These are phyloP conservation scores for Polyporus arcularius DNA, from an alignment of 768 basidiomycete species.

Conservation along the genomic window DNA sequence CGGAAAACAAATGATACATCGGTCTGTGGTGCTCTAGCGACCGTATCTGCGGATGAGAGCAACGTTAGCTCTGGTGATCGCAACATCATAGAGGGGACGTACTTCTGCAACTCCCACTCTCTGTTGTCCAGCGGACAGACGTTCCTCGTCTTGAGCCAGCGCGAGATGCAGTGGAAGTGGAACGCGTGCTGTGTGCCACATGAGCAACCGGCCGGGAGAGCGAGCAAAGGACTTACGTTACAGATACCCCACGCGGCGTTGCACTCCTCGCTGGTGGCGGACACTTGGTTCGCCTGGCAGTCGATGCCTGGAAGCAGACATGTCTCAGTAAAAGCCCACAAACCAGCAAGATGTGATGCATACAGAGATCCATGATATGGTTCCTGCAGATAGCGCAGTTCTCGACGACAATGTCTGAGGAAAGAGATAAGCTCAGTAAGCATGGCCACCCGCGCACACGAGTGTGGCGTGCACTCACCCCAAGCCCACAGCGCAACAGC, in stretches of 20 bases:
- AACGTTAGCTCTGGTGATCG: neutral
- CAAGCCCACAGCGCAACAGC: constrained; percentile 98
- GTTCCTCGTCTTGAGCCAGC: constrained; percentile 98
- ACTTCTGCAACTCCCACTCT: constrained; percentile 98
- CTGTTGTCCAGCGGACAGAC: constrained; percentile 95
- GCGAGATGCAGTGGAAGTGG: constrained; percentile 99
- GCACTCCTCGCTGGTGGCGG: constrained; percentile 94
- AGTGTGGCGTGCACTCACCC: constrained; percentile 54
- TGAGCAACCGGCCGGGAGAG: neutral
- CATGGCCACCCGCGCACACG: neutral
- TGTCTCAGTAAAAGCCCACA: constrained; percentile 7
- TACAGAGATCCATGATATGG: constrained; percentile 99
- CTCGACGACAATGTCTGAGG: constrained; percentile 93
- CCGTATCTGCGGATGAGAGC: constrained; percentile 36
- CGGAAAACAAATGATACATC: constrained; percentile 6
- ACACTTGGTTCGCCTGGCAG: constrained; percentile 98
- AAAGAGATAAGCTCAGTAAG: constrained; percentile 4
- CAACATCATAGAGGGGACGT: constrained; percentile 33
- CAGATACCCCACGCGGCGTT: constrained; percentile 99
- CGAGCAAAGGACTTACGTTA: constrained; percentile 59
- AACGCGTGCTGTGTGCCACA: constrained; percentile 80
- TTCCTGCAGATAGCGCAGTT: constrained; percentile 99
- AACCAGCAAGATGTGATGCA: constrained; percentile 32
- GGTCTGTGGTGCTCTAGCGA: constrained; percentile 31
- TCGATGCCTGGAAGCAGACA: constrained; percentile 76